A percentile compares a stretch with the other conserved stretches of the same genome.
phyloP scores from a whole-genome alignment of 148 eudicot genomes.

The Drosera capensis region DNA sequence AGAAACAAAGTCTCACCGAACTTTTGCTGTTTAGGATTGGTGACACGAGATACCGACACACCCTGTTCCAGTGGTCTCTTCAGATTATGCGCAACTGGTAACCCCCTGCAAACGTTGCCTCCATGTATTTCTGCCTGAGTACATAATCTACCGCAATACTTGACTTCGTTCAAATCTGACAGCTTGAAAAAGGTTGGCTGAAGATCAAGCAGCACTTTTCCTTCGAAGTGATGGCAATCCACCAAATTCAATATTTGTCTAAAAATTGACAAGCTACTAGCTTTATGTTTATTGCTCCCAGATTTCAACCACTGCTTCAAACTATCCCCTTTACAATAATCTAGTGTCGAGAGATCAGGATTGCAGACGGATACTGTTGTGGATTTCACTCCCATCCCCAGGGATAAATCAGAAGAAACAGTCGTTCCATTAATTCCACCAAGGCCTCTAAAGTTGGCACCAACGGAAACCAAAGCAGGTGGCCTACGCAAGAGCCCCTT shows the following conservation, averaged over 20 bases:
- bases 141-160: constrained; percentile 43
- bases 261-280: constrained; percentile 34
- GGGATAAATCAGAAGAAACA: constrained; percentile 16
- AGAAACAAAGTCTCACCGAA: constrained; percentile 21
- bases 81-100: constrained; percentile 13
- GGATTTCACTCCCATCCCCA: constrained; percentile 9
- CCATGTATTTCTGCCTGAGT: constrained; percentile 15
- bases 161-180: constrained; percentile 36
- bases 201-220: constrained; percentile 44
- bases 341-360: constrained; percentile 5
- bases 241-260: constrained; percentile 60
- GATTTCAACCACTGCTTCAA: constrained; percentile 73
- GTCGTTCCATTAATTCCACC: constrained; percentile 12
- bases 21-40: constrained; percentile 41
- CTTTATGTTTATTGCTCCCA: constrained; percentile 29
- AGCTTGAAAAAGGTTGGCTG: constrained; percentile 75
- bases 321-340: constrained; percentile 26
- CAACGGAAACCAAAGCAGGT: constrained; percentile 19
- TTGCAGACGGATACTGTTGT: constrained; percentile 6
- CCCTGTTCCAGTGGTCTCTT: constrained; percentile 42
- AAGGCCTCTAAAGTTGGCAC: constrained; percentile 10
- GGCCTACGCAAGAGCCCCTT: constrained; percentile 56
- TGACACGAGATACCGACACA: constrained; percentile 14
- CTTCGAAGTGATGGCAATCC: constrained; percentile 48
- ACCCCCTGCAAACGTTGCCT: constrained; percentile 16